phyloP scores from a whole-genome alignment of 495 filamentous ascomycete genomes.

The Aspergillus egyptiacus region DNA sequence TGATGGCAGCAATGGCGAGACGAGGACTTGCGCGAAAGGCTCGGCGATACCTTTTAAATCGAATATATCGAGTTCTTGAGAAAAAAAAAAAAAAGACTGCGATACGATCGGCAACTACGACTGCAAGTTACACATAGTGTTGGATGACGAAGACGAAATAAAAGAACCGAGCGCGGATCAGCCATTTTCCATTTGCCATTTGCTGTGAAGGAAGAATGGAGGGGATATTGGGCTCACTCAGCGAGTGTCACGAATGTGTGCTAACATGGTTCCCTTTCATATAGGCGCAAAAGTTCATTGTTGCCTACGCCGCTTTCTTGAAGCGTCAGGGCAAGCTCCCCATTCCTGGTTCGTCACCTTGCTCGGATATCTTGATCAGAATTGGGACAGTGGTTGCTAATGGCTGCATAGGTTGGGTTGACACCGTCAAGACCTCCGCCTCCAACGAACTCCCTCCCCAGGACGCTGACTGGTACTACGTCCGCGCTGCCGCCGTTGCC shows the following conservation, averaged over 20 bases:
- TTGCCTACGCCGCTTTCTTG: constrained; percentile 91
- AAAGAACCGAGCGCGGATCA: not conserved
- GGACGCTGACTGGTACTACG: constrained; percentile 96
- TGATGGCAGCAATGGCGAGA: not conserved
- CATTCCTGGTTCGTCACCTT: constrained; percentile 65
- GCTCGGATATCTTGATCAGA: not conserved
- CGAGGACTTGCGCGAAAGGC: too few species aligned
- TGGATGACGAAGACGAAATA: not conserved
- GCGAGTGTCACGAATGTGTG: not conserved
- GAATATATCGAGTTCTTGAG: not conserved
- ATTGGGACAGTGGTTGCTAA: not conserved
- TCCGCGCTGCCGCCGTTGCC: constrained; percentile 90
- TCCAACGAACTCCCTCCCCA: constrained; percentile 96
- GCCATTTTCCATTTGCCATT: too few species aligned
- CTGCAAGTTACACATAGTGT: not conserved
- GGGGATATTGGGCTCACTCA: not conserved
- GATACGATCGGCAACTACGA: constrained; percentile 5
- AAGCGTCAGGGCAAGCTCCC: constrained; percentile 98
- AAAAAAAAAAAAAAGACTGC: too few species aligned
- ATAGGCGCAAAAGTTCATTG: constrained; percentile 91
- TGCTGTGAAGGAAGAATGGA: not conserved
- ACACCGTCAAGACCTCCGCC: constrained; percentile 95
- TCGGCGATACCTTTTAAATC: too few species aligned
- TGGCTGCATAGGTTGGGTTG: constrained; percentile 76
- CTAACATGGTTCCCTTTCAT: constrained; percentile 18